Evolutionary conservation across 2,329 filamentous ascomycete genomes (phyloP), one percentile per base, ranked within the genome.

Genomic region (Cladobotryum protrusum): DNA sequence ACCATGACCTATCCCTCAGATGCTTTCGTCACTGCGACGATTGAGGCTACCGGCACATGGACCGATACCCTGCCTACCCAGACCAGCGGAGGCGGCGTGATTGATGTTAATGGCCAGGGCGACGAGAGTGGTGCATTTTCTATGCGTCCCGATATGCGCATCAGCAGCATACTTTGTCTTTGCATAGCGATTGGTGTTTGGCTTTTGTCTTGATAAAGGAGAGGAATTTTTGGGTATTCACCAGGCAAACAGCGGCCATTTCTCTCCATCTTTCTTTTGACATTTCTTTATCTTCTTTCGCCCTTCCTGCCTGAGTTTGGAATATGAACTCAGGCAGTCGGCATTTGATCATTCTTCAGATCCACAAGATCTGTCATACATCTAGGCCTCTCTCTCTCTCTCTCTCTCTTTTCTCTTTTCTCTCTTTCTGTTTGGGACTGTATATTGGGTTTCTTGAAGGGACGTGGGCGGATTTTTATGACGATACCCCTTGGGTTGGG

Each of bases 1-100:
- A 78, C 67, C 4, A 57, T 78, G 19, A 55, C 61, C 5, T 71
- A 68, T 47, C 76, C 76, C 0, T 73, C 77, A 52, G 74, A 70
- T 2, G 65, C 69, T 4, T 72, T 68, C 1, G 63, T 68, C 13
- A 68, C 71, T 3, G 69, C 71, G 1, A 71, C 68, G 5, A 67
- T 77, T n/a, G 60, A 59, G 5, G 64, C 64, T 11, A 60, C 63
- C 13, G 59, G 53, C 41, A 67, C 61, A 33, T 53, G 48, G 40
- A 51, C 54, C 13, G 52, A 49, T 7, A 54, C 49, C 11, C 32
- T 59, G 8, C 62, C 66, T 7, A 33, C 42, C 3, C 55, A 65
- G 49, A 70, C 67, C 2, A 55, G 57, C n/a, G 49, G 52, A 29
- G 24, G 24, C 6, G 24, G 24, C 24, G 11, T 29, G 11, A 29